A percentile compares a stretch with the other conserved stretches of the same genome.
phyloP scores from a whole-genome alignment of 352 stramenopile species.

The Globisporangium acanthophoron region DNA sequence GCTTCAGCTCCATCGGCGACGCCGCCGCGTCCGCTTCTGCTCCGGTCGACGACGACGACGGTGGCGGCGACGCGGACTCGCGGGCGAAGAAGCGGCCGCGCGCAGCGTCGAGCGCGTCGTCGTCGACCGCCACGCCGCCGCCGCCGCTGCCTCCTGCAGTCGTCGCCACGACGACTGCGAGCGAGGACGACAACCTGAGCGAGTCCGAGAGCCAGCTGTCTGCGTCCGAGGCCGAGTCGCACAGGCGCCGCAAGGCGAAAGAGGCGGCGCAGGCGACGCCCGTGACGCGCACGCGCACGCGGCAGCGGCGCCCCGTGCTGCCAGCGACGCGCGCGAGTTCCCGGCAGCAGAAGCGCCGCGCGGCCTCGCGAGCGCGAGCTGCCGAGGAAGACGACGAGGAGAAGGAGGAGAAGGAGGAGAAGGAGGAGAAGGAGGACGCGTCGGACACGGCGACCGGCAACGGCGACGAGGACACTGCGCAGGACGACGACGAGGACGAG shows the following conservation, averaged over 20 bases:
- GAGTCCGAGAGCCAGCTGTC: constrained; percentile 57
- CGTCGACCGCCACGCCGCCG: constrained; percentile 14
- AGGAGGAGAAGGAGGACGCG: constrained; percentile 15
- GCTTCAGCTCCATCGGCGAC: constrained; percentile 28
- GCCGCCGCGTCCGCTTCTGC: constrained; percentile 7
- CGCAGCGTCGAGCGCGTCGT: constrained; percentile 15
- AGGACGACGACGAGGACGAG: constrained; percentile 28
- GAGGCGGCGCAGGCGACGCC: constrained; percentile 14
- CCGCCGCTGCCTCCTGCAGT: neutral
- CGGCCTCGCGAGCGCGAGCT: constrained; percentile 25
- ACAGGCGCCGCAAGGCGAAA: constrained; percentile 15
- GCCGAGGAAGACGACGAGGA: constrained; percentile 20
- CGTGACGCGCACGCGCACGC: constrained; percentile 28
- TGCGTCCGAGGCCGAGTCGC: constrained; percentile 38
- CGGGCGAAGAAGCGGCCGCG: constrained; percentile 28
- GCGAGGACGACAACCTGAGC: constrained; percentile 37
- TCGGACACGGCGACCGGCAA: constrained; percentile 5
- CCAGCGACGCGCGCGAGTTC: constrained; percentile 62
- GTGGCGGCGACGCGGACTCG: constrained; percentile 13
- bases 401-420: constrained; percentile 7
- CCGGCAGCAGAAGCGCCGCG: constrained; percentile 55
- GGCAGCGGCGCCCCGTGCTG: constrained; percentile 37
- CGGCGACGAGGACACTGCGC: constrained; percentile 19
- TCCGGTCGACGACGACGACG: neutral
- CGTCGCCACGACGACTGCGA: constrained; percentile 14